Evolutionary conservation across 768 basidiomycete species (phyloP), one percentile per base, ranked within the genome.

Genomic region (Epithele typhae): DNA sequence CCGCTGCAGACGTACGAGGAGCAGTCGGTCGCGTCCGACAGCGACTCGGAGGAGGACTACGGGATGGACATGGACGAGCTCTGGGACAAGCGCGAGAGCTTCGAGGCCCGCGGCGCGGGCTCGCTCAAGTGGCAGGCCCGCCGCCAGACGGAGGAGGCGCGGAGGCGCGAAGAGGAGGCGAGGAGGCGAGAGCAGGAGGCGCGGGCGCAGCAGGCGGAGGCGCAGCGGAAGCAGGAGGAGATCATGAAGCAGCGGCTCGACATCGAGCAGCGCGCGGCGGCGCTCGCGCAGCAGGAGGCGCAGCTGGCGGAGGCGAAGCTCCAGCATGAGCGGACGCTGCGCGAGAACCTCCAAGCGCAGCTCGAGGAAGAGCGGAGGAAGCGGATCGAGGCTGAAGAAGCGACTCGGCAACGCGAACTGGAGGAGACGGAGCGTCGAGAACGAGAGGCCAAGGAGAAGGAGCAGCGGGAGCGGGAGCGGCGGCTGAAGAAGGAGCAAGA

Each of bases 291-390:
- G 49, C 68, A 59, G 49, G 63, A 60, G 30, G 42, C 55, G 21
- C 40, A 60, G 48, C 67, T 64, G 30, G 63, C 64, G 9, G 62
- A 64, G 38, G 67, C 64, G 22, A 61, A 57, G 52, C 45, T 49
- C 8, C 35, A 36, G 18, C 9, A 36, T 6, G 27, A 30, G 14
- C 27, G 27, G 7, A 25, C 19, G 5, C 25, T 27, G 9, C 25
- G 56, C 60, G 57, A 46, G 58, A 41, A 62, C 56, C 48, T 59
- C 48, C 53, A 63, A 59, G 48, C 49, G 34, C 58, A 52, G 40
- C 64, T 69, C 40, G 64, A 66, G 27, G 68, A 68, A 11, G 68
- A 62, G 14, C 59, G 35, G 25, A 56, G 53, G 40, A 64, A 61
- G 4, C 50, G 50, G 5, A 35, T 17, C 14, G 41, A 43, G 22